Percentiles rank a stretch among this genome's conserved stretches.
These are phyloP conservation scores for Serpula lacrymans DNA, from an alignment of 768 basidiomycete genomes.

Conservation along the genomic window DNA sequence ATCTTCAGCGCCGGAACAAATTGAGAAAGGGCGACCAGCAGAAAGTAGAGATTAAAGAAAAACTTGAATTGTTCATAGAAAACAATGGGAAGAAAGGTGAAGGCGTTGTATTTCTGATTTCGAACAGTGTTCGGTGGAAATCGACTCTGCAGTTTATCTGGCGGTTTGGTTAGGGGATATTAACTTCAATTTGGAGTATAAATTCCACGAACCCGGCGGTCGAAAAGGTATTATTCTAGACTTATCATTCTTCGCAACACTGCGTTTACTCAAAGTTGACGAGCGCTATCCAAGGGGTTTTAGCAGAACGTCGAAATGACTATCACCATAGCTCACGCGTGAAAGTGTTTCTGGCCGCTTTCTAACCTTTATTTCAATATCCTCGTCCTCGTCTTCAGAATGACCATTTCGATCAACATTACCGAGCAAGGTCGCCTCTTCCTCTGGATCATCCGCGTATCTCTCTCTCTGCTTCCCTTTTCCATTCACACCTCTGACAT, in stretches of 20 bases:
- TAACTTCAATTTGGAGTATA: not conserved
- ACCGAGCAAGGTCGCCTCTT: constrained; percentile 51
- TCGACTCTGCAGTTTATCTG: constrained; percentile 68
- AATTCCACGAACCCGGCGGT: constrained; percentile 51
- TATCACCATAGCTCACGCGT: too few relatives aligned
- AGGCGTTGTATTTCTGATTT: constrained; percentile 96
- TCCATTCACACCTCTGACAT: constrained; percentile 23
- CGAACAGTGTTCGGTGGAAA: constrained; percentile 89
- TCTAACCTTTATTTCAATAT: constrained; percentile 27
- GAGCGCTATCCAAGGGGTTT: constrained; percentile 15
- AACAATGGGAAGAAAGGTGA: constrained; percentile 96
- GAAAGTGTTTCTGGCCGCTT: constrained; percentile 23
- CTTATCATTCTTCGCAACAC: constrained; percentile 50
- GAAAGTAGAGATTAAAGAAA: constrained; percentile 99
- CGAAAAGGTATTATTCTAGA: constrained; percentile 77
- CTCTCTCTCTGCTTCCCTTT: constrained; percentile 47
- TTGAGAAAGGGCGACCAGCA: constrained; percentile 93
- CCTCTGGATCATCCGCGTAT: constrained; percentile 64
- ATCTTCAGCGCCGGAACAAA: constrained; percentile 96
- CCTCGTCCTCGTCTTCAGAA: constrained; percentile 35
- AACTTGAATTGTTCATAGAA: constrained; percentile 99
- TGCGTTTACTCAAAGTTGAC: constrained; percentile 15
- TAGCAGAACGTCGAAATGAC: constrained; percentile 4
- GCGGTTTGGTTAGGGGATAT: not conserved
- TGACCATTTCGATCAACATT: constrained; percentile 32